Conservation (phyloP, 108 stramenopile genomes). For the Epithemia pelagica region DNA sequence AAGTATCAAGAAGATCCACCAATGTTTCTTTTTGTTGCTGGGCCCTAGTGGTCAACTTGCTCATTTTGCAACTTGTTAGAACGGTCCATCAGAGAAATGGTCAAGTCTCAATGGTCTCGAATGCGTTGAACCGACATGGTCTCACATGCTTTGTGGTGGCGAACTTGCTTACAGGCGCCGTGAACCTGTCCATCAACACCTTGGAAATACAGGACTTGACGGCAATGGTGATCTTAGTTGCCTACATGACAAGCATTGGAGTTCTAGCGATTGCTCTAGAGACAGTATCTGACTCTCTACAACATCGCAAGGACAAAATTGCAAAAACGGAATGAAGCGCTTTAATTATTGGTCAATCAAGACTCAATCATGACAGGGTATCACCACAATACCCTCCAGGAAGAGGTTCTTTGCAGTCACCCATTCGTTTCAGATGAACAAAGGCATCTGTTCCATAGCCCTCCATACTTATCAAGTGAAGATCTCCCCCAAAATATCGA, state of each 20-base stretch:
- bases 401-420: slow-evolving; percentile 78
- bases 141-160: slow-evolving; percentile 80
- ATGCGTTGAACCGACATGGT: slow-evolving; percentile 70
- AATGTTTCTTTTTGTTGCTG: slow-evolving; percentile 68
- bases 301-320: neutral
- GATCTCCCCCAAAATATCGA: slow-evolving; percentile 88
- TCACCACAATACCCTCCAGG: no score
- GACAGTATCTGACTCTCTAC: neutral
- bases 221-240: slow-evolving; percentile 48
- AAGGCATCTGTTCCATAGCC: slow-evolving; percentile 99
- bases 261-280: neutral
- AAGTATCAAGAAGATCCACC: slow-evolving; percentile 76
- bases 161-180: slow-evolving; percentile 80
- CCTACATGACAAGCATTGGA: slow-evolving; percentile 52
- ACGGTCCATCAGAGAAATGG: slow-evolving; percentile 11
- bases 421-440: slow-evolving; percentile 85
- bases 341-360: neutral
- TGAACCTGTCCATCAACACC: slow-evolving; percentile 81
- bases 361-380: no score
- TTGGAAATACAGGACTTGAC: slow-evolving; percentile 41
- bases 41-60: slow-evolving; percentile 57
- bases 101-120: slow-evolving; percentile 34
- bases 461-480: slow-evolving; percentile 90
- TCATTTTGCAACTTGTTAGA: slow-evolving; percentile 33
- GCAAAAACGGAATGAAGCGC: neutral